Conservation (phyloP, 2,329 filamentous ascomycete species). For the Aspergillus sp. region DNA sequence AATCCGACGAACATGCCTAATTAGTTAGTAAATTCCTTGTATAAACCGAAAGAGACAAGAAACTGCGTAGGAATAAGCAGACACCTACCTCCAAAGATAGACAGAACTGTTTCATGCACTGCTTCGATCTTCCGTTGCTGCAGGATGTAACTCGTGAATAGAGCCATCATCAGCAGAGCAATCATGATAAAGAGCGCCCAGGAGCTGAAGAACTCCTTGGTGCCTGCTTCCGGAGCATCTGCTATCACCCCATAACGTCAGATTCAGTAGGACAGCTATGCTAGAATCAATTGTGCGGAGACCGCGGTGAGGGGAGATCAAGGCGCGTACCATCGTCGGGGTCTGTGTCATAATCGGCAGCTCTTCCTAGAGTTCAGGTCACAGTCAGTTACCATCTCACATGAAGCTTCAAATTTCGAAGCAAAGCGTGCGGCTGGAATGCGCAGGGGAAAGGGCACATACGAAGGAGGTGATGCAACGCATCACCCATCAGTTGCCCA, state of each 20-base stretch:
- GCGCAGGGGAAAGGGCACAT: conserved; percentile 25
- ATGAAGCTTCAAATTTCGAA: neutral
- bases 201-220: conserved; percentile 94
- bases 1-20: conserved; percentile 93
- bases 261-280: conserved; percentile 7
- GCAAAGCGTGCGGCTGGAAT: neutral
- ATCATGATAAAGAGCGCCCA: conserved; percentile 98
- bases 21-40: conserved; percentile 19
- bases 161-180: conserved; percentile 86
- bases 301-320: conserved; percentile 15
- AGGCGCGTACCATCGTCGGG: conserved; percentile 43
- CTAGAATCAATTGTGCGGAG: neutral
- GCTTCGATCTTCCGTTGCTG: conserved; percentile 97
- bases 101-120: conserved; percentile 96
- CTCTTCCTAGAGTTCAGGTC: conserved; percentile 36
- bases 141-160: conserved; percentile 96
- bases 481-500: conserved; percentile 40
- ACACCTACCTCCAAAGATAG: conserved; percentile 84
- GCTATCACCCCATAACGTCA: conserved; percentile 30
- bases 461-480: conserved; percentile 42
- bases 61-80: neutral
- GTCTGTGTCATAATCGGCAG: conserved; percentile 41
- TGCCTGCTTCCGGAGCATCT: conserved; percentile 75
- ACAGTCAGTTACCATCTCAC: conserved; percentile 24
- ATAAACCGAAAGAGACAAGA: neutral